phyloP scores from a whole-genome alignment of 192 early-diverging fungal species.

The Jimgerdemannia flammicorona region DNA sequence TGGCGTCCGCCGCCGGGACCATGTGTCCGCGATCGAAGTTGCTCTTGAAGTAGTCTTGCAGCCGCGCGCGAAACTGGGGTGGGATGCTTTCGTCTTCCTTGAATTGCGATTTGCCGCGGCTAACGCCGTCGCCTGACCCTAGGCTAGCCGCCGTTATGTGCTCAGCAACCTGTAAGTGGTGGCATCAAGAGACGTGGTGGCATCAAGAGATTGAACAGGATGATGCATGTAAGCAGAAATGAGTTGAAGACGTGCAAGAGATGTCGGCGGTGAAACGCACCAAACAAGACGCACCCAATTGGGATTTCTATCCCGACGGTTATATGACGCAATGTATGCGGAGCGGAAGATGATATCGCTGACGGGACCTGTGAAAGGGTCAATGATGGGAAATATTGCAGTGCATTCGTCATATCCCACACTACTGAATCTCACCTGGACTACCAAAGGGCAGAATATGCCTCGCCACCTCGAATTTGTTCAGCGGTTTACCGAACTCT shows the following conservation, averaged over 20 bases:
- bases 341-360: constrained; percentile 65
- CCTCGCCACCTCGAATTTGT: constrained; percentile 23
- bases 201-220: background rate
- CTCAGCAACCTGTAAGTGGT: constrained; percentile 51
- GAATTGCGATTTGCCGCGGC: constrained; percentile 70
- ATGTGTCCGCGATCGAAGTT: constrained; percentile 93
- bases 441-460: constrained; percentile 31
- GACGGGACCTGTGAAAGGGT: constrained; percentile 57
- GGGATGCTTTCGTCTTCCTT: constrained; percentile 77
- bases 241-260: background rate
- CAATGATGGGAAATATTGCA: background rate
- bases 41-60: constrained; percentile 75
- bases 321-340: constrained; percentile 74
- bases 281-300: constrained; percentile 52
- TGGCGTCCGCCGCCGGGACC: constrained; percentile 87
- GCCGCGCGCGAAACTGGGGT: constrained; percentile 63
- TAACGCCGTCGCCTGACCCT: constrained; percentile 48
- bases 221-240: background rate
- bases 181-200: background rate
- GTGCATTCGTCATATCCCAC: background rate
- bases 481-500: background rate
- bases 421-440: constrained; percentile 26
- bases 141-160: constrained; percentile 60
- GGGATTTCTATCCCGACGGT: constrained; percentile 70
- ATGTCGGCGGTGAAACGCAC: background rate